Percentiles rank a stretch among this genome's conserved stretches.
Evolutionary conservation across 1,139 yeast genomes (phyloP).

Genomic region (Pichiaceae sp.): DNA sequence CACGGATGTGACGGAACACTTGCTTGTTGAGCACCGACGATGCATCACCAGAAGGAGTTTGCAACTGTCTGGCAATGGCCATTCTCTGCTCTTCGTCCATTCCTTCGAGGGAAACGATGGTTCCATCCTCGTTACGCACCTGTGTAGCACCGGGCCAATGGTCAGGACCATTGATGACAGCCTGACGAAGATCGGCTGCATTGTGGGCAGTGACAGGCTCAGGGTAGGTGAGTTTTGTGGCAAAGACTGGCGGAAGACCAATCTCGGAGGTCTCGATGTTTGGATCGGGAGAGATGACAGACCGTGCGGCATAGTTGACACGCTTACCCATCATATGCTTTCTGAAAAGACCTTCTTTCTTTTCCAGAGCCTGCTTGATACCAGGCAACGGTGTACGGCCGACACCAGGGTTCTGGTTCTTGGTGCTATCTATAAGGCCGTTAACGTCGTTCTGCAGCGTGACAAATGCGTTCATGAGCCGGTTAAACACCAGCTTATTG

Average conservation of each 20-base stretch:
- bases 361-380: conserved; percentile 93
- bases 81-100: conserved; percentile 93
- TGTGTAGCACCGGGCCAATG: conserved; percentile 99
- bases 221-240: conserved; percentile 89
- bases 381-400: conserved; percentile 79
- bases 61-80: conserved; percentile 89
- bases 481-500: conserved; percentile 70
- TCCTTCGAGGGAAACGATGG: conserved; percentile 69
- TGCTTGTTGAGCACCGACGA: conserved; percentile 66
- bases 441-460: conserved; percentile 93
- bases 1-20: conserved; percentile 88
- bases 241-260: conserved; percentile 98
- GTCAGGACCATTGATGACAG: conserved; percentile 95
- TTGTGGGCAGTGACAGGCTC: conserved; percentile 97
- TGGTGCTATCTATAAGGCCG: conserved; percentile 86
- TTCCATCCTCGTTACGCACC: conserved; percentile 95
- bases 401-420: conserved; percentile 61
- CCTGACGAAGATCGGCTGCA: conserved; percentile 83
- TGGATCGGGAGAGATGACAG: conserved; percentile 99
- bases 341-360: conserved; percentile 97
- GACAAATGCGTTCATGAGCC: conserved; percentile 92
- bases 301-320: conserved; percentile 97
- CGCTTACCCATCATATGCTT: conserved; percentile 99
- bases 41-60: conserved; percentile 51
- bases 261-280: conserved; percentile 95